Evolutionary conservation across 2,329 filamentous ascomycete species (phyloP), one percentile per base, ranked within the genome.

Genomic region (Trichophyton simii): DNA sequence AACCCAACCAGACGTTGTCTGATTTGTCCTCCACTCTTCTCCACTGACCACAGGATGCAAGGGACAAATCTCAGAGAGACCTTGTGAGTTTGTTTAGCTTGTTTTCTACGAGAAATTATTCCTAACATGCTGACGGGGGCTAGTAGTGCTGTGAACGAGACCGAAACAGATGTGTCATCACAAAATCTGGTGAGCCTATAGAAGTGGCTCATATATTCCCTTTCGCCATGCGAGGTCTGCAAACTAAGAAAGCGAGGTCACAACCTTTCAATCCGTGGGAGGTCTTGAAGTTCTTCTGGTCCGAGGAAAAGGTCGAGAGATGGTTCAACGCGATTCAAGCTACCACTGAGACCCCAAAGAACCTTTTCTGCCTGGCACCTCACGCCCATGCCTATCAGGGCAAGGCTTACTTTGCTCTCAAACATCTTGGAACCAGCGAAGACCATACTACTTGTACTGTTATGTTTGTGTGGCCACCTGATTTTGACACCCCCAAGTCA

Each of bases 131-230:
- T 28, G 25, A 28, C 25, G 25, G 25, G 25, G 25, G 3, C 25
- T 6, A 28, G 25, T 6, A 28, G 25, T 28, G 25, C 25, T 3
- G 25, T 28, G 25, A 28, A 31, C 28, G 28, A 31, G 28, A 31
- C 28, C 1, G 28, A 28, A 60, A 38, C 3, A 54, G 54, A 58
- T 62, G 60, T 36, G 46, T 60, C 50, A 44, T 63, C 44, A 63
- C 57, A 28, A 44, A 50, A 31, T 52, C 60, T n/a, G 57, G 48
- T 4, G 48, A 62, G 15, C 57, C 58, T 18, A 38, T 63, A 18
- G 42, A 62, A 28, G 57, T 60, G 1, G 62, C 62, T 4, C 57
- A 63, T 42, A 62, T 63, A 11, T 62, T 58, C 54, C 62, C 62
- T 9, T 63, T 60, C 44, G 55, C 62, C 15, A 62, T 60, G 57